These are phyloP conservation scores for Saturnispora hagleri DNA, from an alignment of 805 yeast species.

Conservation along the genomic window DNA sequence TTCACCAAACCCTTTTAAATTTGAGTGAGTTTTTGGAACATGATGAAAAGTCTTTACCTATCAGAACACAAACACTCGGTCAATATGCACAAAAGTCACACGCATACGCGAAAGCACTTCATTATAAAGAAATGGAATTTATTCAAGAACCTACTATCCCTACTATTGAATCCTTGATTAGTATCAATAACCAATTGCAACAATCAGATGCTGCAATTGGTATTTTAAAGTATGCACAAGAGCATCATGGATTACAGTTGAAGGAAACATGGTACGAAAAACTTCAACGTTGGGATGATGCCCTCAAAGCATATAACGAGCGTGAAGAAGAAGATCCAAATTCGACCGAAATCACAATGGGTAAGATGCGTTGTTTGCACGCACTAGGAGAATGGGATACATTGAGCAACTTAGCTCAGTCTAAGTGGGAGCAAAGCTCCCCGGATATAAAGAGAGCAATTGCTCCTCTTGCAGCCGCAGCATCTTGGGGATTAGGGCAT, in stretches of 20 bases:
- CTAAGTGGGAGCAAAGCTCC: conserved; percentile 71
- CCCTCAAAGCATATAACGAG: conserved; percentile 78
- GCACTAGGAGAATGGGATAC: conserved; percentile 99
- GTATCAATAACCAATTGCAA: conserved; percentile 88
- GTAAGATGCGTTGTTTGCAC: conserved; percentile 95
- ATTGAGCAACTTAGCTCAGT: conserved; percentile 72
- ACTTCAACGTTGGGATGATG: conserved; percentile 97
- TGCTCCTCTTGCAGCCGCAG: conserved; percentile 98
- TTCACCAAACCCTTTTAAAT: conserved; percentile 79
- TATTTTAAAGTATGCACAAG: conserved; percentile 86
- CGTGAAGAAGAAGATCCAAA: conserved; percentile 59
- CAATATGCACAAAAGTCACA: conserved; percentile 92
- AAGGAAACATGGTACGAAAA: conserved; percentile 98
- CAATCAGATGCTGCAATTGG: conserved; percentile 98
- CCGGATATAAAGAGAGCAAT: conserved; percentile 70
- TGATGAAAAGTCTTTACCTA: conserved; percentile 89
- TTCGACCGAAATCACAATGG: conserved; percentile 85
- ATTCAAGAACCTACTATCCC: conserved; percentile 88
- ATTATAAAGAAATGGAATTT: conserved; percentile 90
- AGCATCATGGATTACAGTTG: conserved; percentile 80
- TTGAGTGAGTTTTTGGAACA: conserved; percentile 96
- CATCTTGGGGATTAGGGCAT: conserved; percentile 95
- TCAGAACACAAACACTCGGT: conserved; percentile 82
- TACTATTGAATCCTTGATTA: conserved; percentile 84
- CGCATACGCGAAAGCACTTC: conserved; percentile 95